Base-by-base conservation (phyloP, 2,329 filamentous ascomycete genomes). In the Xylaria sp. region DNA sequence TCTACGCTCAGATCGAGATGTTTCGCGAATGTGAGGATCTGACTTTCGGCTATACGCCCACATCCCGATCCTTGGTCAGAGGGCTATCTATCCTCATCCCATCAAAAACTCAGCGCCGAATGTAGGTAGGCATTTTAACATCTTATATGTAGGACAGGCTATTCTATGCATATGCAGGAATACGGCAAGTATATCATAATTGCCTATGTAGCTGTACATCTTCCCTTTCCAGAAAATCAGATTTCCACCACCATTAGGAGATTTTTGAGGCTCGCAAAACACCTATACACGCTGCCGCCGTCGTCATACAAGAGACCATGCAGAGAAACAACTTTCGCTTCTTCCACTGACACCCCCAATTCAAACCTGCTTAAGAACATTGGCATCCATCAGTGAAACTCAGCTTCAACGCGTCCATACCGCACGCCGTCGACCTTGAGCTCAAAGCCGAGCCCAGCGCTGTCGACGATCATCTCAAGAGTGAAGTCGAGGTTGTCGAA, bases 401-500 rank as follows among this genome's bases (percentile, higher is more conserved):
- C 92, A 0, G 92, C 92, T 76, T 92, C 90, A 1, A 94, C 92
- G 68, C 89, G 85, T 9, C 92, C 92, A 79, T 94, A 94, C 71
- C 91, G 84, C 18, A 92, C 89, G 0, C 91, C 92, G 76, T 94
- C 92, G 13, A 94, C 92, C 80, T 92, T 92, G 62, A 94, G 80
- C 80, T 94, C 92, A 79, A 94, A 94, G 2, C 91, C 88, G 67
- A 94, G 75, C 1, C 91, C 91, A 0, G 92, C 92, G 74, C 90
- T 93, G 76, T 94, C 90, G 52, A 94, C 92, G 73, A 91, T 90
- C 91, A 95, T 94, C 82, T 94, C 92, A 6, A 94, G 86, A 12
- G 91, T 93, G 69, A 94, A 94, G 77, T 94, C 91, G 36, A 95
- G 82, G 72, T 94, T 94, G 74, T 94, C 91, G 80, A 94, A 95